Conservation (phyloP, 768 basidiomycete species). For the Pleurotus eryngii region DNA sequence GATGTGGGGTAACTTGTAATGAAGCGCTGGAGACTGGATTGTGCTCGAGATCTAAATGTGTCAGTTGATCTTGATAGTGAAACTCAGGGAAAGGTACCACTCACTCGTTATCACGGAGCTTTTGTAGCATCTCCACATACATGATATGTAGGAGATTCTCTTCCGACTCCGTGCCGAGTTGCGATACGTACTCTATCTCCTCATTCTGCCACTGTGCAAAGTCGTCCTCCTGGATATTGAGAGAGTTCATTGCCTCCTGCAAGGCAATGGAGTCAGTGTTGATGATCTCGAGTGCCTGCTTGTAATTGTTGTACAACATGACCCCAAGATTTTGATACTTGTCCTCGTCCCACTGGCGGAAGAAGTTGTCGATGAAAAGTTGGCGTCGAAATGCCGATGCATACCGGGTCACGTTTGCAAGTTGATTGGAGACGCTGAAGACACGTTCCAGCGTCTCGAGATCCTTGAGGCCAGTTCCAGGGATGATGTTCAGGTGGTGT, state of each 20-base stretch:
- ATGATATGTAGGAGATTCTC: conserved; percentile 6
- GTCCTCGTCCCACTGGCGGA: conserved; percentile 30
- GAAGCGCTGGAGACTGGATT: conserved; percentile 11
- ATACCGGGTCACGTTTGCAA: conserved; percentile 22
- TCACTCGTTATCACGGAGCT: conserved; percentile 13
- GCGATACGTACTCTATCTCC: background rate
- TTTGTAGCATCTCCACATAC: conserved; percentile 6
- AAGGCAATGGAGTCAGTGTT: conserved; percentile 4
- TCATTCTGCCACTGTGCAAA: conserved; percentile 6
- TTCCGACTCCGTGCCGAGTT: conserved; percentile 9
- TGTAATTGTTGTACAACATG: conserved; percentile 18
- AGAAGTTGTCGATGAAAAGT: conserved; percentile 27
- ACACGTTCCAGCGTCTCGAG: conserved; percentile 27
- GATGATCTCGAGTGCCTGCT: conserved; percentile 17
- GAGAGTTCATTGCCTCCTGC: conserved; percentile 1
- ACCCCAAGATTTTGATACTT: conserved; percentile 27
- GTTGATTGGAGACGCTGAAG: conserved; percentile 28
- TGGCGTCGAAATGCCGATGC: conserved; percentile 22
- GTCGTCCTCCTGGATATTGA: background rate
- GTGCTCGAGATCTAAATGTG: conserved; percentile 9
- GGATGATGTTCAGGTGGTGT: conserved; percentile 26
- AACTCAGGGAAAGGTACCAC: background rate
- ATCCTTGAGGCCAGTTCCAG: conserved; percentile 32
- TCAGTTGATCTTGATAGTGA: background rate
- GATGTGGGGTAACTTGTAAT: conserved; percentile 9